Evolutionary conservation across 768 basidiomycete species (phyloP).

Genomic region (Pleurotus platypus): DNA sequence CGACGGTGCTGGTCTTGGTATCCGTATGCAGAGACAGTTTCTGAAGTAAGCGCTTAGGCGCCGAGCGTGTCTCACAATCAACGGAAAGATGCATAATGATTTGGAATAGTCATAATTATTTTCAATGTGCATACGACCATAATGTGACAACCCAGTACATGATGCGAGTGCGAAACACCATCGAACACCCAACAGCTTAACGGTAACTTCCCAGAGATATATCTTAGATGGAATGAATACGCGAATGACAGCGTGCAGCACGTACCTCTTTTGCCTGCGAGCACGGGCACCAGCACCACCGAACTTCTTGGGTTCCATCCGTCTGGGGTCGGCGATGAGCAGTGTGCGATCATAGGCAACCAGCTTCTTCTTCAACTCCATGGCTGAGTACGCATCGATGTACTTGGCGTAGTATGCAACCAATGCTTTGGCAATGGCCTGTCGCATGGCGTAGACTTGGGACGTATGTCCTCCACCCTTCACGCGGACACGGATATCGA

Average conservation of each 20-base stretch:
- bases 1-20: too few species aligned
- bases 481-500: slow-evolving; percentile 97
- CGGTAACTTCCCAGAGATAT: slow-evolving; percentile 61
- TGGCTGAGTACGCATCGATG: slow-evolving; percentile 93
- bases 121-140: slow-evolving; percentile 30
- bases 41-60: too few species aligned
- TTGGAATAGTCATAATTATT: slow-evolving; percentile 6
- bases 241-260: slow-evolving; percentile 9
- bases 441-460: slow-evolving; percentile 97
- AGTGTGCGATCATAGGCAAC: slow-evolving; percentile 92
- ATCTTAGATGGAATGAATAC: neutral
- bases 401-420: slow-evolving; percentile 99
- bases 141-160: slow-evolving; percentile 32
- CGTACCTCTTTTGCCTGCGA: slow-evolving; percentile 94
- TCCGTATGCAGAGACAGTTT: too few species aligned
- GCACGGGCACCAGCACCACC: slow-evolving; percentile 98
- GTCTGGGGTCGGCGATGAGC: slow-evolving; percentile 90
- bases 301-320: slow-evolving; percentile 99
- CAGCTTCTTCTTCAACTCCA: slow-evolving; percentile 98
- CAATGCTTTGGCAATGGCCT: slow-evolving; percentile 96
- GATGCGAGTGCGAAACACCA: slow-evolving; percentile 35
- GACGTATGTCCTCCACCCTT: slow-evolving; percentile 99
- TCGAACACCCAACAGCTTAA: slow-evolving; percentile 39
- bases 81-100: neutral
- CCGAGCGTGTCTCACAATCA: too few species aligned